These are phyloP conservation scores for Endoconidiophora polonica DNA, from an alignment of 2,329 filamentous ascomycete genomes.

Conservation along the genomic window DNA sequence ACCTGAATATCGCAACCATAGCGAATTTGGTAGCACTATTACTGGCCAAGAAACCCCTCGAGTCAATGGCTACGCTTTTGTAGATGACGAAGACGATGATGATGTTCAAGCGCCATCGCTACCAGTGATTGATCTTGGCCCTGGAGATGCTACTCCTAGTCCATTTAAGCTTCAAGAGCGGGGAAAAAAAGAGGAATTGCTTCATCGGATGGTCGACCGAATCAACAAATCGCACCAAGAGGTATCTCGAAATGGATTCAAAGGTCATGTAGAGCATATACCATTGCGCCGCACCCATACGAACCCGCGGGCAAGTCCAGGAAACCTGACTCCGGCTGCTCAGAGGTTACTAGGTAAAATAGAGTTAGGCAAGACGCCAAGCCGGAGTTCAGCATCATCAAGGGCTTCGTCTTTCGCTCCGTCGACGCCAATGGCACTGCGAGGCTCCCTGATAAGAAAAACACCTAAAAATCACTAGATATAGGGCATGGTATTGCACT, in stretches of 20 bases:
- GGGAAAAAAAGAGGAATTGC: constrained; percentile 61
- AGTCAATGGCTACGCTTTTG: constrained; percentile 87
- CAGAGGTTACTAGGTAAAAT: constrained; percentile 45
- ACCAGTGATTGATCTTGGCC: constrained; percentile 39
- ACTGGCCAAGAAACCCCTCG: constrained; percentile 55
- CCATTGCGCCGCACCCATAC: constrained; percentile 33
- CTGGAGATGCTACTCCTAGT: constrained; percentile 48
- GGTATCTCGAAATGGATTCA: constrained; percentile 40
- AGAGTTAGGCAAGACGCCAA: constrained; percentile 4
- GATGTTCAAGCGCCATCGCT: constrained; percentile 4
- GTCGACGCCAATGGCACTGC: constrained; percentile 7
- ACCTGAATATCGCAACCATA: constrained; percentile 43
- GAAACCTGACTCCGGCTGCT: constrained; percentile 54
- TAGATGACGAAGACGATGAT: constrained; percentile 56
- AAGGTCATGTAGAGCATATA: constrained; percentile 39
- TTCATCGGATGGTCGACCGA: constrained; percentile 73
- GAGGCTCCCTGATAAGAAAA: not conserved
- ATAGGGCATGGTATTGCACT: not conserved
- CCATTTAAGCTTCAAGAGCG: constrained; percentile 68
- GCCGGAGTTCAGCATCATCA: not conserved
- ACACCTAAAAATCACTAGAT: not conserved
- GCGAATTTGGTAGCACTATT: constrained; percentile 22
- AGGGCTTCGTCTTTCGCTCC: constrained; percentile 4
- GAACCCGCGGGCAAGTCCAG: constrained; percentile 20
- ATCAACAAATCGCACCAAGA: constrained; percentile 56